phyloP scores from a whole-genome alignment of 176 grass and related monocot genomes.

The maize (Zea mays) region DNA sequence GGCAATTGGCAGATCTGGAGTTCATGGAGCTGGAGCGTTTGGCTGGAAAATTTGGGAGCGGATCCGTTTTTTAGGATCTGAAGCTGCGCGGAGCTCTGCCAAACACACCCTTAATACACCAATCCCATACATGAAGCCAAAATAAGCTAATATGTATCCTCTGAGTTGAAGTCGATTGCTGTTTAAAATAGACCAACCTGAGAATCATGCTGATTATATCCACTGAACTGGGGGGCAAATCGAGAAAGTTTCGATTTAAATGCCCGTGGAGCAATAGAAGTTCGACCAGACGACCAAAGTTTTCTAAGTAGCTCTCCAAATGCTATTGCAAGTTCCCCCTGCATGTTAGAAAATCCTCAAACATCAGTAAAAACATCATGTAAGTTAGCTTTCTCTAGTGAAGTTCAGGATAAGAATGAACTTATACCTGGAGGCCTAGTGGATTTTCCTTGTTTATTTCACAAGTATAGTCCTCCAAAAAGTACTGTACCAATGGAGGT shows the following conservation, averaged over 20 bases:
- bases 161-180: conserved; percentile 2
- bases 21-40: no score
- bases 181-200: conserved; percentile 58
- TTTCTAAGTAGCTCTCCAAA: conserved; percentile 91
- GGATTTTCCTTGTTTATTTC: conserved; percentile 99
- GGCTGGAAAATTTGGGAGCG: no score
- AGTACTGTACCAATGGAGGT: conserved; percentile 83
- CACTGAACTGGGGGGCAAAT: conserved; percentile 96
- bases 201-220: conserved; percentile 99
- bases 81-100: no score
- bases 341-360: conserved; percentile 19
- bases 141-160: neutral
- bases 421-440: conserved; percentile 84
- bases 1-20: no score
- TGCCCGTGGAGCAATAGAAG: conserved; percentile 77
- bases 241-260: conserved; percentile 92
- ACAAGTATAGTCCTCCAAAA: conserved; percentile 73
- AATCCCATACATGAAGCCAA: neutral
- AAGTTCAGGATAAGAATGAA: conserved; percentile 6
- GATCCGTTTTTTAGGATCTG: no score
- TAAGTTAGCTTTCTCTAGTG: neutral
- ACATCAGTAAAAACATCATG: conserved; percentile 24
- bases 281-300: conserved; percentile 76
- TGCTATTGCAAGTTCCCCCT: conserved; percentile 94
- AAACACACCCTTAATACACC: neutral